phyloP scores from a whole-genome alignment of 139 green algal genomes.

The Chlamydomonas asymmetrica region DNA sequence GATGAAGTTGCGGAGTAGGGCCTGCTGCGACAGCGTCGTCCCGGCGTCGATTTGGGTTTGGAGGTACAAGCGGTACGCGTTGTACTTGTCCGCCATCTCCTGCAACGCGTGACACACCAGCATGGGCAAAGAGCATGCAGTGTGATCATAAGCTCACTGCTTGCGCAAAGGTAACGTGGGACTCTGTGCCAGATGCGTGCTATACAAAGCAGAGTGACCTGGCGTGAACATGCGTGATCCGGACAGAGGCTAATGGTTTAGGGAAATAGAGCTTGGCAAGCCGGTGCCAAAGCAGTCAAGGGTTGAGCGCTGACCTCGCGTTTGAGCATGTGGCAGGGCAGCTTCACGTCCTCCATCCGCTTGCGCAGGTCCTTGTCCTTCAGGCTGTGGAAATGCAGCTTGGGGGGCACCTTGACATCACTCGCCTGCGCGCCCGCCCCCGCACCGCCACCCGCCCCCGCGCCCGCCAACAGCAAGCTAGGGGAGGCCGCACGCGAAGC shows the following conservation, averaged over 20 bases:
- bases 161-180: background rate
- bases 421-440: background rate
- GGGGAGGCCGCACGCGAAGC: background rate
- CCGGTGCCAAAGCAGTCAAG: background rate
- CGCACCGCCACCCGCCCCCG: background rate
- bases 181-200: background rate
- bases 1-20: conserved; percentile 15
- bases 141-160: background rate
- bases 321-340: conserved; percentile 19
- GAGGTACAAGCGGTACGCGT: conserved; percentile 15
- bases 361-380: conserved; percentile 40
- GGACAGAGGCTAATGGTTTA: background rate
- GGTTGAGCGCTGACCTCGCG: conserved; percentile 16
- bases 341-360: conserved; percentile 13
- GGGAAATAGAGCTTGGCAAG: background rate
- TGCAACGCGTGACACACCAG: background rate
- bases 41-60: conserved; percentile 17
- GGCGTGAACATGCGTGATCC: background rate
- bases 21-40: background rate
- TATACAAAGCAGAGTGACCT: background rate
- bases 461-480: too few species aligned
- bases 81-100: conserved; percentile 1
- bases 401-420: conserved; percentile 29
- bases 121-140: background rate
- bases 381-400: conserved; percentile 31